phyloP scores from a whole-genome alignment of 2,329 filamentous ascomycete species.

The Colletotrichum camelliae region DNA sequence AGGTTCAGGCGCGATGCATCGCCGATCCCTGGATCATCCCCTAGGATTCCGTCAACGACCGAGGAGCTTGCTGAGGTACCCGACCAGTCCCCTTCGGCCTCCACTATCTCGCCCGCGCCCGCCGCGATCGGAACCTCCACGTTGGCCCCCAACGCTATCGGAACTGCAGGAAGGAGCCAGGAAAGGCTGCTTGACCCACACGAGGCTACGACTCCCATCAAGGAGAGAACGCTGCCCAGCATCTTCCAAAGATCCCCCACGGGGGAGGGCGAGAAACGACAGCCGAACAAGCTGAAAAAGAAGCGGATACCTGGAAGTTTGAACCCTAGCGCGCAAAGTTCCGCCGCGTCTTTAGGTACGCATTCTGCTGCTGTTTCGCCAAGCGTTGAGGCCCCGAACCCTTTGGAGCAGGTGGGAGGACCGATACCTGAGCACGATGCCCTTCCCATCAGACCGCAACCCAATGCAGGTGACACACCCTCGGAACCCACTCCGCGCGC shows the following conservation, averaged over 20 bases:
- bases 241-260: slow-evolving; percentile 75
- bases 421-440: slow-evolving; percentile 20
- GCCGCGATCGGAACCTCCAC: slow-evolving; percentile 30
- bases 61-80: slow-evolving; percentile 11
- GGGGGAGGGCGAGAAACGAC: slow-evolving; percentile 66
- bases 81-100: slow-evolving; percentile 11
- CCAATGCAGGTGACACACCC: slow-evolving; percentile 26
- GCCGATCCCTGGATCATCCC: slow-evolving; percentile 33
- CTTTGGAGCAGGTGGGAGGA: slow-evolving; percentile 43
- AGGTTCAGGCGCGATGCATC: slow-evolving; percentile 57
- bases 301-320: slow-evolving; percentile 78
- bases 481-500: slow-evolving; percentile 52
- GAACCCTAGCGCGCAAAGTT: slow-evolving; percentile 90
- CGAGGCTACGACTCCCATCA: slow-evolving; percentile 60
- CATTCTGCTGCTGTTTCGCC: slow-evolving; percentile 52
- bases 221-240: slow-evolving; percentile 71
- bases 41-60: slow-evolving; percentile 30
- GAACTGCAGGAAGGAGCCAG: slow-evolving; percentile 50
- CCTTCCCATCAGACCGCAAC: not conserved
- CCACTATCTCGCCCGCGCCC: slow-evolving; percentile 30
- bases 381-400: slow-evolving; percentile 48
- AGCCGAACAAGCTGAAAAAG: slow-evolving; percentile 91
- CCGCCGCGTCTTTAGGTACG: slow-evolving; percentile 72
- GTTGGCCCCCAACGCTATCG: slow-evolving; percentile 31
- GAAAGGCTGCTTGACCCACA: slow-evolving; percentile 50